A percentile compares a stretch with the other conserved stretches of the same genome.
These are phyloP conservation scores for Aspergillus indologenus DNA, from an alignment of 495 filamentous ascomycete species.

Conservation along the genomic window DNA sequence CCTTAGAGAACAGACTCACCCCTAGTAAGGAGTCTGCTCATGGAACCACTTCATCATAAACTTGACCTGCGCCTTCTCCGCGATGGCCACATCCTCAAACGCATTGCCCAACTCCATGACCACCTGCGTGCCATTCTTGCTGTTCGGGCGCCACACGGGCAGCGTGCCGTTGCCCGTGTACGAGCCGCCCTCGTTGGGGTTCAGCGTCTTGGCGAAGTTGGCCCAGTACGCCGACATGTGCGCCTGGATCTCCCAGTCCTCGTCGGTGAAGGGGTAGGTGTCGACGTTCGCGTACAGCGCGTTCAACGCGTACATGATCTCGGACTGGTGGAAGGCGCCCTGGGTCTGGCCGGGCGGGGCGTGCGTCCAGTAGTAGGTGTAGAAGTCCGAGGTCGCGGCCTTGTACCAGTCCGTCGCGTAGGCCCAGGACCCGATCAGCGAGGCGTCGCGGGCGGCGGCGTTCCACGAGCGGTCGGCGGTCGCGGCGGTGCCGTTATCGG, in stretches of 20 bases:
- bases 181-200: slow-evolving; percentile 27
- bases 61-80: slow-evolving; percentile 1
- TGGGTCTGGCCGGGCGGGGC: slow-evolving; percentile 27
- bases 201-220: slow-evolving; percentile 30
- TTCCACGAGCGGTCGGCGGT: slow-evolving; percentile 27
- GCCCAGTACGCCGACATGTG: slow-evolving; percentile 31
- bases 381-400: slow-evolving; percentile 23
- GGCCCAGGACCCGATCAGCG: slow-evolving; percentile 24
- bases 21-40: slow-evolving; percentile 8
- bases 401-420: slow-evolving; percentile 29
- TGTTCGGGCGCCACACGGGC: slow-evolving; percentile 8
- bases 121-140: slow-evolving; percentile 1
- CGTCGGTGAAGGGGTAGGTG: slow-evolving; percentile 24
- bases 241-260: slow-evolving; percentile 24
- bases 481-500: slow-evolving; percentile 16
- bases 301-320: slow-evolving; percentile 30
- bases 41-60: slow-evolving; percentile 11
- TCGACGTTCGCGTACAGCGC: slow-evolving; percentile 27
- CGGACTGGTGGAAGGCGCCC: slow-evolving; percentile 32
- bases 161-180: slow-evolving; percentile 10
- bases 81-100: slow-evolving; percentile 7
- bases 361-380: slow-evolving; percentile 35
- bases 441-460: slow-evolving; percentile 26
- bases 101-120: slow-evolving; percentile 10
- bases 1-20: too few relatives aligned